A percentile compares a stretch with the other conserved stretches of the same genome.
phyloP scores from a whole-genome alignment of 1,284 basidiomycete genomes.

The Puccinia triticina region DNA sequence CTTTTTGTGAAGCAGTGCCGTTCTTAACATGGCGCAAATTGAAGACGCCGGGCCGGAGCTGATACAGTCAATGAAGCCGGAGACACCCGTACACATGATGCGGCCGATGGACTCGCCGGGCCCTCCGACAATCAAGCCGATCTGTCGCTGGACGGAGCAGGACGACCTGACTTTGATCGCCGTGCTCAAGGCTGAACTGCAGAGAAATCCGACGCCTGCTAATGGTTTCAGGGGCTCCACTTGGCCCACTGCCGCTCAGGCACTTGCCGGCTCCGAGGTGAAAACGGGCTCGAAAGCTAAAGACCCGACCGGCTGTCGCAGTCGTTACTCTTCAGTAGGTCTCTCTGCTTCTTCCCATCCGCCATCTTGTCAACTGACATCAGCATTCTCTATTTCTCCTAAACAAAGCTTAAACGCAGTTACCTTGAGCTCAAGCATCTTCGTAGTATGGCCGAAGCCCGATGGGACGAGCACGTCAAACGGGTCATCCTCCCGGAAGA shows the following conservation, averaged over 20 bases:
- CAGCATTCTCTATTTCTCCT: not conserved
- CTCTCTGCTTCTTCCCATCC: not conserved
- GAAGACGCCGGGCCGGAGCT: not conserved
- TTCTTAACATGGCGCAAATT: too few relatives aligned
- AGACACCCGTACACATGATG: too few relatives aligned
- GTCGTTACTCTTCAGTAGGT: constrained; percentile 3
- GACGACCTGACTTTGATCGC: not conserved
- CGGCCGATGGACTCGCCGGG: not conserved
- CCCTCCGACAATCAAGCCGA: not conserved
- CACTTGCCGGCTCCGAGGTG: not conserved
- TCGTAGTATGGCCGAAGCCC: not conserved
- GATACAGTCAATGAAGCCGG: not conserved
- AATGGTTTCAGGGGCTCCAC: not conserved
- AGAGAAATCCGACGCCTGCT: not conserved
- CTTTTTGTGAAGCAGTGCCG: too few relatives aligned
- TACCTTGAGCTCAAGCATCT: constrained; percentile 7
- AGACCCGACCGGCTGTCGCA: not conserved
- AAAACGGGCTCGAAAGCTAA: constrained; percentile 9
- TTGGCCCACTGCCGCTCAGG: not conserved
- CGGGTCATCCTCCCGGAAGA: not conserved
- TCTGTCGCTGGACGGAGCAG: not conserved
- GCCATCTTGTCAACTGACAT: not conserved
- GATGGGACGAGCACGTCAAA: not conserved
- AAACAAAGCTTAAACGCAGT: constrained; percentile 5
- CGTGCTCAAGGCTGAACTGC: not conserved